These are phyloP conservation scores for Rusavskia elegans DNA, from an alignment of 495 filamentous ascomycete genomes.

Conservation along the genomic window DNA sequence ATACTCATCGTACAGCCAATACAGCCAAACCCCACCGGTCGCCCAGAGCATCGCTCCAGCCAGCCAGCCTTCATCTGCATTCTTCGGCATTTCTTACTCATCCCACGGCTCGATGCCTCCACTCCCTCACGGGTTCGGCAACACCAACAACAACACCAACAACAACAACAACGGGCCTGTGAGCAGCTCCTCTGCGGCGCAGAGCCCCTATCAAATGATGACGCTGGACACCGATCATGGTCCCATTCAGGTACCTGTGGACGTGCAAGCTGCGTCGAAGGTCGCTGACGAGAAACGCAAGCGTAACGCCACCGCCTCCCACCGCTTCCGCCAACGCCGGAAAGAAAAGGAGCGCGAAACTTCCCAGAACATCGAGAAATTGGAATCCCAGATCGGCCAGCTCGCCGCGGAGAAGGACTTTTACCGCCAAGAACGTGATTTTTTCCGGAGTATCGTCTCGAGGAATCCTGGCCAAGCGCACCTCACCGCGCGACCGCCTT, in stretches of 20 bases:
- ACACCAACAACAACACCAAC: background rate
- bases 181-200: constrained; percentile 10
- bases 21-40: constrained; percentile 22
- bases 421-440: constrained; percentile 45
- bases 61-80: constrained; percentile 17
- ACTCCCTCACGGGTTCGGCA: constrained; percentile 14
- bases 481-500: constrained; percentile 25
- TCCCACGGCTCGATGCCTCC: constrained; percentile 7
- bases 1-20: constrained; percentile 31
- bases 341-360: constrained; percentile 81
- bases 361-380: constrained; percentile 34
- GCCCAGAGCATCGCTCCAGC: constrained; percentile 6
- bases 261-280: constrained; percentile 69
- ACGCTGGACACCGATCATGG: constrained; percentile 21
- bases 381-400: constrained; percentile 43
- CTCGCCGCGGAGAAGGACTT: constrained; percentile 36
- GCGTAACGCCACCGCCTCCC: constrained; percentile 85
- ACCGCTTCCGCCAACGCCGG: constrained; percentile 71
- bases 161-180: constrained; percentile 9
- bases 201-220: constrained; percentile 16
- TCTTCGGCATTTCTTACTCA: background rate
- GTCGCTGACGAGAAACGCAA: constrained; percentile 82
- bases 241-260: constrained; percentile 45
- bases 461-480: constrained; percentile 31
- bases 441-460: constrained; percentile 45